phyloP scores from a whole-genome alignment of 139 green algal species.

The Chlamydomonas incerta region DNA sequence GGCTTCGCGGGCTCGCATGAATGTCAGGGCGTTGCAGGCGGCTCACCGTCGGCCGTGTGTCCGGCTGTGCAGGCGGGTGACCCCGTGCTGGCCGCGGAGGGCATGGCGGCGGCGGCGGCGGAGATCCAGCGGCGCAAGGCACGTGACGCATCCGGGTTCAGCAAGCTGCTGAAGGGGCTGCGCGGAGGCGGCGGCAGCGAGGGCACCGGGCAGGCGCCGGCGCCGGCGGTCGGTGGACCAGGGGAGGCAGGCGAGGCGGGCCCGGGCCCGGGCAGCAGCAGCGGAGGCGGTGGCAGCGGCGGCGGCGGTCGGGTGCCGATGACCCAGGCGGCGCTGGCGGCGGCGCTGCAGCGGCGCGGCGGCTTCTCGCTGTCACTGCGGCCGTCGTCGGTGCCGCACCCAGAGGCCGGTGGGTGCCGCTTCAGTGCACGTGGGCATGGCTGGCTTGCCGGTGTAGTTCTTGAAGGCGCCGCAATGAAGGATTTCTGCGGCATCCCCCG shows the following conservation, averaged over 20 bases:
- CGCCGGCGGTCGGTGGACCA: too few relatives aligned
- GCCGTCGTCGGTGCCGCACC: conserved; percentile 31
- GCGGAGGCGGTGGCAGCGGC: neutral
- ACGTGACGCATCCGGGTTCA: neutral
- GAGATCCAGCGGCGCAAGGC: neutral
- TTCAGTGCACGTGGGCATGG: too few relatives aligned
- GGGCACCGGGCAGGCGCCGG: neutral
- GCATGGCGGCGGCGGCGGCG: neutral
- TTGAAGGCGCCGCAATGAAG: too few relatives aligned
- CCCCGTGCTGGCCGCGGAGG: neutral
- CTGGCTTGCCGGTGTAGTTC: too few relatives aligned
- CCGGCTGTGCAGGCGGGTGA: conserved; percentile 9
- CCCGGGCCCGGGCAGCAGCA: neutral
- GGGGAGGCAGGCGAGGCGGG: neutral
- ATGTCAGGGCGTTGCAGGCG: too few relatives aligned
- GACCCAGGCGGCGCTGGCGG: conserved; percentile 4
- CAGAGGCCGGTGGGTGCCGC: conserved; percentile 43
- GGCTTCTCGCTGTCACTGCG: conserved; percentile 24
- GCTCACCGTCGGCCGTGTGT: too few relatives aligned
- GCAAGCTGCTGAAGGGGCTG: conserved; percentile 12
- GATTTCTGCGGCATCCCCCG: too few relatives aligned
- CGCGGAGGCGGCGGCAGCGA: neutral
- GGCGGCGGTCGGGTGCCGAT: neutral
- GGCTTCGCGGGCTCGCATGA: too few relatives aligned
- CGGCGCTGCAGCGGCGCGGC: conserved; percentile 2